Evolutionary conservation across 2,329 filamentous ascomycete species (phyloP).

Genomic region (Penicillium sp.): DNA sequence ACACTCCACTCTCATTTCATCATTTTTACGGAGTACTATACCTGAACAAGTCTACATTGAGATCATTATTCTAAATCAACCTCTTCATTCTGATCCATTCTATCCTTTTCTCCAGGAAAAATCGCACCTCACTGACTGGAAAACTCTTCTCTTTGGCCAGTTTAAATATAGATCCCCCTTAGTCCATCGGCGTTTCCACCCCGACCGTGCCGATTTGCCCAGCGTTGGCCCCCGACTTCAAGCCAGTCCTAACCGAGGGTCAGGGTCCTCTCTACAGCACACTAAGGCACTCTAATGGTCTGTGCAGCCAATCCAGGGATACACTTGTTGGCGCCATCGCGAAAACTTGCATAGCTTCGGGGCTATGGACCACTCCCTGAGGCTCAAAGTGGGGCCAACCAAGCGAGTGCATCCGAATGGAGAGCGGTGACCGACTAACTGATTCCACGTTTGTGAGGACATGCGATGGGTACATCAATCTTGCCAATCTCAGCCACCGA

Average conservation of each 20-base stretch:
- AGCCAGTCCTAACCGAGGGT: not conserved
- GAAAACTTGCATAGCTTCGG: not conserved
- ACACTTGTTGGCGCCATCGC: not conserved
- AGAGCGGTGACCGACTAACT: not conserved
- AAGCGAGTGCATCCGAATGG: not conserved
- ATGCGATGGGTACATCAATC: not conserved
- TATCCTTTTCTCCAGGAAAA: not conserved
- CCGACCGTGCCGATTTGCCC: constrained; percentile 3
- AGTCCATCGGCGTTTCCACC: constrained; percentile 2
- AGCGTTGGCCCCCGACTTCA: not conserved
- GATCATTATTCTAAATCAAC: not conserved
- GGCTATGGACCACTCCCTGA: not conserved
- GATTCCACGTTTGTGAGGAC: no score
- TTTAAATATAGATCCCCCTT: constrained; percentile 18
- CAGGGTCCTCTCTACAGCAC: not conserved
- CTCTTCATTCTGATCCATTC: not conserved
- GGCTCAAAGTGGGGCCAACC: not conserved
- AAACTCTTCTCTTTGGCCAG: not conserved
- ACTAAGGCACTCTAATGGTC: not conserved
- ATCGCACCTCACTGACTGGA: not conserved
- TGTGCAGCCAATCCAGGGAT: not conserved
- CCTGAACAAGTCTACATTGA: no score
- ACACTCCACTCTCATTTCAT: not conserved
- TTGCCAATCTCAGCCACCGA: no score
- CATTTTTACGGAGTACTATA: not conserved